A percentile compares a stretch with the other conserved stretches of the same genome.
phyloP scores from a whole-genome alignment of 2,329 filamentous ascomycete species.

The Cladosporium colombiae region DNA sequence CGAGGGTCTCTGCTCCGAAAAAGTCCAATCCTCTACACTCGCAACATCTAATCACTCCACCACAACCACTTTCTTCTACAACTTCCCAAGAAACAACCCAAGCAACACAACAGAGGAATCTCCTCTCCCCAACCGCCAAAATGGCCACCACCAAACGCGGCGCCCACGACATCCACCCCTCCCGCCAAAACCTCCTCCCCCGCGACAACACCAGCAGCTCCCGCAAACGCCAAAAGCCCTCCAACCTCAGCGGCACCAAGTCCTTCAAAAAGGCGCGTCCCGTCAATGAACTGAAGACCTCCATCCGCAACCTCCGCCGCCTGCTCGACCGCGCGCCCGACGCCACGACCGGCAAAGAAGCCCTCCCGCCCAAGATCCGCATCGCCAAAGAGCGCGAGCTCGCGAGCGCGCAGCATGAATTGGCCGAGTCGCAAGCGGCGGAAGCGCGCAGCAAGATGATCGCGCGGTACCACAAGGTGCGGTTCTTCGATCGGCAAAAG shows the following conservation, averaged over 20 bases:
- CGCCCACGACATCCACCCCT: conserved; percentile 29
- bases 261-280: conserved; percentile 40
- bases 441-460: conserved; percentile 71
- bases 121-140: background rate
- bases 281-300: conserved; percentile 68
- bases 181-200: conserved; percentile 29
- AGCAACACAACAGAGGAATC: background rate
- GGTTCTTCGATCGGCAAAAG: conserved; percentile 83
- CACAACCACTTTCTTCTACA: background rate
- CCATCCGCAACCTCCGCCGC: conserved; percentile 68
- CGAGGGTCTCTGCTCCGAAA: conserved; percentile 2
- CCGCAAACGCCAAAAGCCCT: conserved; percentile 30
- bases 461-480: conserved; percentile 76
- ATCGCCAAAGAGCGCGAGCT: conserved; percentile 73
- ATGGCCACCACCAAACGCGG: conserved; percentile 32
- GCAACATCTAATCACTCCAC: background rate
- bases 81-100: background rate
- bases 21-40: conserved; percentile 1
- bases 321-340: conserved; percentile 57
- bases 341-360: conserved; percentile 30
- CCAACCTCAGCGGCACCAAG: conserved; percentile 28
- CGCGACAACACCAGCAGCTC: conserved; percentile 17
- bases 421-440: conserved; percentile 60
- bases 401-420: conserved; percentile 64
- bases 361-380: conserved; percentile 67